Percentiles rank a stretch among this genome's conserved stretches.
Conservation (phyloP, 495 filamentous ascomycete genomes). For the Extremus antarcticus region DNA sequence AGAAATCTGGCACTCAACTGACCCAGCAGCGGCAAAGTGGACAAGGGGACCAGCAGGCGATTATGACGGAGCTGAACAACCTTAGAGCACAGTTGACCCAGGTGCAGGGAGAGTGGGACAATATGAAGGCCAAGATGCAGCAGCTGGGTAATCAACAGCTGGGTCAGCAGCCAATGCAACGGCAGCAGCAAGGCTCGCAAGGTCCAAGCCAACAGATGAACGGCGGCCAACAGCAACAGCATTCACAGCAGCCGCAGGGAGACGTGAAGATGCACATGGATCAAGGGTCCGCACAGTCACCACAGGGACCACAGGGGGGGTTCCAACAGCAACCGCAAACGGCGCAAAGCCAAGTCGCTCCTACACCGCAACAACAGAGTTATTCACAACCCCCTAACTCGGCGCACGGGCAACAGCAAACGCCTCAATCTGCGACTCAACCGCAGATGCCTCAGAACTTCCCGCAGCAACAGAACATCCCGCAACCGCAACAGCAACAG, state of each 20-base stretch:
- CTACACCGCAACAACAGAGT: conserved; percentile 1
- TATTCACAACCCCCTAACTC: conserved; percentile 8
- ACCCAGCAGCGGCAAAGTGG: not conserved
- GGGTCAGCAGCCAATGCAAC: conserved; percentile 2
- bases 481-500: conserved; percentile 1
- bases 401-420: conserved; percentile 13
- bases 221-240: not conserved
- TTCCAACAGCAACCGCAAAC: conserved; percentile 13
- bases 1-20: not conserved
- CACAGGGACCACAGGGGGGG: conserved; percentile 3
- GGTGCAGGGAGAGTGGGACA: not conserved
- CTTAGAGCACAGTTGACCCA: not conserved
- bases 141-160: not conserved
- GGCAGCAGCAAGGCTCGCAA: not conserved
- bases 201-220: not conserved
- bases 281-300: conserved; percentile 1
- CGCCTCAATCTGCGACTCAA: conserved; percentile 16
- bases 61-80: not conserved
- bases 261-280: conserved; percentile 8
- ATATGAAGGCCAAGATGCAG: not conserved
- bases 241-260: not conserved
- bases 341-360: conserved; percentile 1
- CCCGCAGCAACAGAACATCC: conserved; percentile 10
- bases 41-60: not conserved
- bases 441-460: conserved; percentile 18